phyloP scores from a whole-genome alignment of 2,329 filamentous ascomycete species.

The Pseudogymnoascus sp. region DNA sequence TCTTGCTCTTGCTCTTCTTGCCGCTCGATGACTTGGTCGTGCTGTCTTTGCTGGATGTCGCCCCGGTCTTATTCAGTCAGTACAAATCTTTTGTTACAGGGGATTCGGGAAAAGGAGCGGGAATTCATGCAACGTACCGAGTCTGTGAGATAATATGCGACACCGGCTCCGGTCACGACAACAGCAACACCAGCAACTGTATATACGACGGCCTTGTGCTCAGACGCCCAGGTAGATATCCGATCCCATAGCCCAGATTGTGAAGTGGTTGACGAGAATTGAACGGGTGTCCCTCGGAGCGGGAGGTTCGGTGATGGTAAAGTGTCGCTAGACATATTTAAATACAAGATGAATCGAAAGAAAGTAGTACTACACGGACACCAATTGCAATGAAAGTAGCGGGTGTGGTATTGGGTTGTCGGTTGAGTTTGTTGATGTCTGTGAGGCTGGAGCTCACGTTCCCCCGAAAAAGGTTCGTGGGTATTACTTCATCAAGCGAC shows the following conservation, averaged over 20 bases:
- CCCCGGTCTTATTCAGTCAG: slow-evolving; percentile 13
- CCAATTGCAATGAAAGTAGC: slow-evolving; percentile 8
- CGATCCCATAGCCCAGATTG: slow-evolving; percentile 61
- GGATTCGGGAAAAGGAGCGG: slow-evolving; percentile 3
- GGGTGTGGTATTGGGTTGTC: slow-evolving; percentile 1
- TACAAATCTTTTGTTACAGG: not conserved
- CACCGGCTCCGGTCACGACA: slow-evolving; percentile 83
- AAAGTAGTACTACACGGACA: slow-evolving; percentile 8
- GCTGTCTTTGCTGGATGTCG: not conserved
- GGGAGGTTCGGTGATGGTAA: slow-evolving; percentile 5
- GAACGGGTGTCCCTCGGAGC: slow-evolving; percentile 9
- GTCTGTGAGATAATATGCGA: slow-evolving; percentile 78
- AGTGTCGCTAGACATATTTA: slow-evolving; percentile 11
- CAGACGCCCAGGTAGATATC: slow-evolving; percentile 82
- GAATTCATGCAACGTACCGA: slow-evolving; percentile 38
- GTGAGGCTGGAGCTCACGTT: slow-evolving; percentile 2
- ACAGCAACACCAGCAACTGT: slow-evolving; percentile 92
- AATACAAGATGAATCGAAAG: slow-evolving; percentile 10
- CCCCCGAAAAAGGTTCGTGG: slow-evolving; percentile 13
- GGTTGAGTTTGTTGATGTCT: slow-evolving; percentile 9
- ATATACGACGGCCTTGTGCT: slow-evolving; percentile 93
- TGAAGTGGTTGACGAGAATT: slow-evolving; percentile 27
- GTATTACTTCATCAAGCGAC: slow-evolving; percentile 7
- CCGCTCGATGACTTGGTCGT: slow-evolving; percentile 33
- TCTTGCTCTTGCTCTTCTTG: slow-evolving; percentile 85